These are phyloP conservation scores for Kalaharituber pfeilii DNA, from an alignment of 2,329 filamentous ascomycete genomes.

Conservation along the genomic window DNA sequence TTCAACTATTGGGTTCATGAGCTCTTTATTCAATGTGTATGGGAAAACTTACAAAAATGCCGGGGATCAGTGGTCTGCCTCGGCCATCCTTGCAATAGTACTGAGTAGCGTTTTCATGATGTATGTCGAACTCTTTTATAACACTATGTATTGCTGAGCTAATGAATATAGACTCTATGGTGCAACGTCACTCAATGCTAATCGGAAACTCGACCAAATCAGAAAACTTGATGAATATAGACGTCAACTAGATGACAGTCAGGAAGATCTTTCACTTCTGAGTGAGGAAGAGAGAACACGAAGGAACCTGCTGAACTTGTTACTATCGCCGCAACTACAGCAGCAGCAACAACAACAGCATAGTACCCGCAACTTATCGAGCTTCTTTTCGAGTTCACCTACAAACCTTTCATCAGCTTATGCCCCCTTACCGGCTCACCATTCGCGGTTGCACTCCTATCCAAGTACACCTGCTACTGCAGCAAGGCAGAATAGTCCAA, in stretches of 20 bases:
- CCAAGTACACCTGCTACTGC: neutral
- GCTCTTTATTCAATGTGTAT: slow-evolving; percentile 12
- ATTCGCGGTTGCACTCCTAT: too few species aligned
- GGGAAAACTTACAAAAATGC: slow-evolving; percentile 8
- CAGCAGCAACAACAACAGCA: neutral
- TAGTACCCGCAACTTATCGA: neutral
- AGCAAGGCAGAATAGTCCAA: neutral
- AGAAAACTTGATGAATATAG: slow-evolving; percentile 8
- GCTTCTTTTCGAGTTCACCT: neutral
- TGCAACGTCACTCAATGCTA: slow-evolving; percentile 7
- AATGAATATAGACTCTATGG: slow-evolving; percentile 9
- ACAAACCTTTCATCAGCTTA: neutral
- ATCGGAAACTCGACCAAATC: slow-evolving; percentile 9
- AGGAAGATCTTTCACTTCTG: slow-evolving; percentile 7
- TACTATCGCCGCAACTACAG: neutral
- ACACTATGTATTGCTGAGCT: neutral
- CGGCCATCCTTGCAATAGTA: slow-evolving; percentile 9
- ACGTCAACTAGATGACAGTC: slow-evolving; percentile 3
- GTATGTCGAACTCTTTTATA: slow-evolving; percentile 15
- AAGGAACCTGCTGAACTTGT: slow-evolving; percentile 7
- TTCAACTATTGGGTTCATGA: slow-evolving; percentile 10
- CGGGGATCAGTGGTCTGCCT: slow-evolving; percentile 7
- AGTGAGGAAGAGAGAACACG: slow-evolving; percentile 10
- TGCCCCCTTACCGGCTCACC: neutral
- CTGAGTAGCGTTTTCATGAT: slow-evolving; percentile 10